Evolutionary conservation across 805 yeast species (phyloP), one percentile per base, ranked within the genome.

Genomic region (Tetrapisispora fleetii): DNA sequence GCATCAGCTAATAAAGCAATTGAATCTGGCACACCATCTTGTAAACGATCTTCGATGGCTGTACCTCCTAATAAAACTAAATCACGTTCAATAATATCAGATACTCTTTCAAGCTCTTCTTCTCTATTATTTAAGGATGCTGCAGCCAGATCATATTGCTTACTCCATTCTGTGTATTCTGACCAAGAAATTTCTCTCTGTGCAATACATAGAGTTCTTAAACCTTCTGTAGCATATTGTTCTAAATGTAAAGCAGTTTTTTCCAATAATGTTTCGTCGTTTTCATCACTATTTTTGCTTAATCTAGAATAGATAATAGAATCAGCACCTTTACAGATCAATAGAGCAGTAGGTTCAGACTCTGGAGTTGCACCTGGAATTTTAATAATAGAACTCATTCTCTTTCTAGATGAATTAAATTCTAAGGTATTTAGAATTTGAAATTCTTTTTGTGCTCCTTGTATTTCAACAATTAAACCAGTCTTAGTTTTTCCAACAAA

Each of bases 321-420:
- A 66, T 85, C 95, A 1, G 95, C 95, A 69, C 95, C 95, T 65
- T 85, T 85, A 70, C 91, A 84, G 49, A 84, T 78, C 55, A 85
- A 67, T 35, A 85, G 66, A 0, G 83, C 87, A 45, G 72, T 78
- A 30, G 80, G 80, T 46, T 76, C 74, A 33, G 69, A 77, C 43
- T 65, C 67, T 27, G 70, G 69, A 4, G 51, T 55, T 2, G 61
- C 59, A 13, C 77, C 63, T 1, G 89, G 88, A 37, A 85, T 70
- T 61, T 84, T 84, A 40, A 85, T 72, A 52, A 85, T 81, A 14
- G 85, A 84, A 74, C 90, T 83, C 95, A 85, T 85, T 74, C 95
- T 80, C 69, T 85, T 85, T 70, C 95, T 79, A 0, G 91, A 82
- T 3, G 93, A 85, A 58, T 85, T 85, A 67, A 85, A 85, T 58